These are phyloP conservation scores for Eruca vesicaria DNA, from an alignment of 441 rosid genomes.

Conservation along the genomic window DNA sequence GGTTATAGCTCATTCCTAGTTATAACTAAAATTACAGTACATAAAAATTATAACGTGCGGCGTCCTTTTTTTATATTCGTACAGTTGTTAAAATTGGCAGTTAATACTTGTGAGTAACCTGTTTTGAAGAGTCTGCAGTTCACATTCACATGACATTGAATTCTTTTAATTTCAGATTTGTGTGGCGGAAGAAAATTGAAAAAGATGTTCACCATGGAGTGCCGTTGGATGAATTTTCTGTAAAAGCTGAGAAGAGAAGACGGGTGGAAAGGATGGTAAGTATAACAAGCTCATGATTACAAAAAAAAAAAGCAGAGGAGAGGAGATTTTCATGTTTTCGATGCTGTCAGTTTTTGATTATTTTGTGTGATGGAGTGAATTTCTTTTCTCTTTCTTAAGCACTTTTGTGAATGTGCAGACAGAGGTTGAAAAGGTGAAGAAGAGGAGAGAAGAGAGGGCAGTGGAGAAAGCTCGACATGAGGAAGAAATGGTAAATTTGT, in stretches of 20 bases:
- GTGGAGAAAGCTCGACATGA: slow-evolving; percentile 87
- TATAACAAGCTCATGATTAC: not conserved
- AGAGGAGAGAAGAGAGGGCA: slow-evolving; percentile 97
- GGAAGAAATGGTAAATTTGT: slow-evolving; percentile 86
- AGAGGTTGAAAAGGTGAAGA: slow-evolving; percentile 92
- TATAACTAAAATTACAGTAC: not conserved
- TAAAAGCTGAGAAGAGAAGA: slow-evolving; percentile 85
- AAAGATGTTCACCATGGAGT: slow-evolving; percentile 73
- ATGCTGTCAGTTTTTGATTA: not conserved
- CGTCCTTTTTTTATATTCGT: not conserved
- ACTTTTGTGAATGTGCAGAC: slow-evolving; percentile 44
- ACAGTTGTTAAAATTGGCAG: not conserved
- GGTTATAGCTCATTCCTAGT: not conserved
- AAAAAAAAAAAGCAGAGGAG: not conserved
- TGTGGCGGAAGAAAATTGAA: slow-evolving; percentile 93
- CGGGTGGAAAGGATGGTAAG: slow-evolving; percentile 81
- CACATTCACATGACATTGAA: not conserved
- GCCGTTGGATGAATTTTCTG: slow-evolving; percentile 62
- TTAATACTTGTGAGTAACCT: not conserved
- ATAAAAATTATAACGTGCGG: not conserved
- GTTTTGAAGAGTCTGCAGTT: slow-evolving; percentile 2
- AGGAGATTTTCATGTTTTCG: not conserved
- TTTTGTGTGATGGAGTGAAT: not conserved
- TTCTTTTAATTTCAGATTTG: slow-evolving; percentile 52
- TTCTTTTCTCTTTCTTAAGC: slow-evolving; percentile 4